Base-by-base conservation (phyloP, 306 rosid genomes). In the Rubus parviflorus region DNA sequence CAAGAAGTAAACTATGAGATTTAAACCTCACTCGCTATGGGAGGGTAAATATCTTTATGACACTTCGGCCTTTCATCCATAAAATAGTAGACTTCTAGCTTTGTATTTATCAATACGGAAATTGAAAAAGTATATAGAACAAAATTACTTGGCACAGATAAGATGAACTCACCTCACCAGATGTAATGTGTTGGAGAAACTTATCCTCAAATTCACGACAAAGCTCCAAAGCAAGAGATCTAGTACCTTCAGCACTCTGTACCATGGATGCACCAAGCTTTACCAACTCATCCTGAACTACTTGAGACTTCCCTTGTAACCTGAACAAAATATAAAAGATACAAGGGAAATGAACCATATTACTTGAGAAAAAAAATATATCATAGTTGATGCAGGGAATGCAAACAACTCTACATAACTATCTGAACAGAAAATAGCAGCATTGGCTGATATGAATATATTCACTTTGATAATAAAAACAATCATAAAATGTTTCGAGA, bases 191-290 rank as follows among this genome's bases (percentile, higher is more conserved):
- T 72, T 82, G 97, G 53, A 95, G 95, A 86, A 95, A 95, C 88
- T 80, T 95, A 85, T 95, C 99, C 87, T 95, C 99, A 81, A 92
- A 95, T 81, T 95, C 99, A 72, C 97, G 99, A 79, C 99, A 95
- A 86, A 95, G 99, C 86, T 95, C 98, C 92, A 92, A 76, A 75
- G 99, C 99, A 86, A 95, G 79, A 20, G 99, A 96, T 60, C 99
- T 92, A 15, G 97, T 95, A 23, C 99, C 99, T 88, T 95, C 99
- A 11, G 97, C 54, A 73, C 92, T 90, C 65, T 90, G 88, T 67
- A 95, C 97, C 97, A 95, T 83, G 68, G 90, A 90, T 77, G 89
- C 99, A 73, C 99, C 99, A 82, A 95, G 92, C 83, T 97, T 92
- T 6, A 92, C 96, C 81, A 95, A 85, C 88, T 95, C 99, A 69